A percentile compares a stretch with the other conserved stretches of the same genome.
These are phyloP conservation scores for Ceratobasidium sp. DNA, from an alignment of 1,284 basidiomycete species.

Conservation along the genomic window DNA sequence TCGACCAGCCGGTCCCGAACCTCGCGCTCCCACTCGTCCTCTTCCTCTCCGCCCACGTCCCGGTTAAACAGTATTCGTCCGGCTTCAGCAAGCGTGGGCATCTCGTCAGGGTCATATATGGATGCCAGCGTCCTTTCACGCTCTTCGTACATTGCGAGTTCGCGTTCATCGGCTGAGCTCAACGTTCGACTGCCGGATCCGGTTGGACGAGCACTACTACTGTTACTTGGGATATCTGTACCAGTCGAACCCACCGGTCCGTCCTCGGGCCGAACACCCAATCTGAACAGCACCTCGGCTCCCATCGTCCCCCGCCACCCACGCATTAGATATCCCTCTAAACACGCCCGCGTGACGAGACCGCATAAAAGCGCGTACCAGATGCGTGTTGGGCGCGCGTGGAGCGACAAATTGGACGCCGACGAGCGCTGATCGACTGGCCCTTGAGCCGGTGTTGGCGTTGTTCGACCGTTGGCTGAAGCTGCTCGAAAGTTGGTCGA, in stretches of 20 bases:
- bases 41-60: slow-evolving; percentile 55
- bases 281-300: slow-evolving; percentile 72
- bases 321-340: slow-evolving; percentile 81
- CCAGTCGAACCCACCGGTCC: background rate
- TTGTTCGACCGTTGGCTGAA: background rate
- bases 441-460: slow-evolving; percentile 5
- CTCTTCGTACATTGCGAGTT: slow-evolving; percentile 25
- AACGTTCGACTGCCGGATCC: background rate
- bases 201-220: background rate
- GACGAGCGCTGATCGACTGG: slow-evolving; percentile 19
- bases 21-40: slow-evolving; percentile 64
- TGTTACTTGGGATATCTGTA: background rate
- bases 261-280: slow-evolving; percentile 65
- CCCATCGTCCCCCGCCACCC: slow-evolving; percentile 76
- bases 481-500: background rate
- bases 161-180: slow-evolving; percentile 30
- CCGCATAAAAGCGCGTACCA: slow-evolving; percentile 83
- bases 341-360: slow-evolving; percentile 74
- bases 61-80: slow-evolving; percentile 65
- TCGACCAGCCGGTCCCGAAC: slow-evolving; percentile 71
- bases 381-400: slow-evolving; percentile 66
- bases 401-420: slow-evolving; percentile 40
- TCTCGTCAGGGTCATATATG: slow-evolving; percentile 76
- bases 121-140: slow-evolving; percentile 43
- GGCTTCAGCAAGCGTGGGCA: slow-evolving; percentile 71